Percentiles rank a stretch among this genome's conserved stretches.
Evolutionary conservation across 257 asterid genomes (phyloP).

Genomic region (Fraxinus cuspidata): DNA sequence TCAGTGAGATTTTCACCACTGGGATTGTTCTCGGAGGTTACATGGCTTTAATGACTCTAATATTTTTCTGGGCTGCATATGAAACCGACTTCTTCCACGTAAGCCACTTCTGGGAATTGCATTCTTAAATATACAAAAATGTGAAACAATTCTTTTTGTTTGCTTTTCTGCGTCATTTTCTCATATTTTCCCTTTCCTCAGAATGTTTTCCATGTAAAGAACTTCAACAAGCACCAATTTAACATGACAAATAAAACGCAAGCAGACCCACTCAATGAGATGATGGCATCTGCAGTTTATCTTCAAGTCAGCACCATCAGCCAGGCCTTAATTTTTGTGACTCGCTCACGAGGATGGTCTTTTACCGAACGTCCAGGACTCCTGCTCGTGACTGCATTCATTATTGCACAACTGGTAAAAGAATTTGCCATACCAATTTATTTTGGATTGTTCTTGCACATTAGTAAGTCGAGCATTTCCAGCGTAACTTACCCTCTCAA

Average conservation of each 20-base stretch:
- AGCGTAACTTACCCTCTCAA: background rate
- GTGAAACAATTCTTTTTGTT: background rate
- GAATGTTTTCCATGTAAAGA: conserved; percentile 41
- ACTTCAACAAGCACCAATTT: conserved; percentile 36
- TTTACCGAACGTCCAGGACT: conserved; percentile 48
- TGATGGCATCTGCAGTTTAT: conserved; percentile 57
- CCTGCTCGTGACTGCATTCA: conserved; percentile 44
- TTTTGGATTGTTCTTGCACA: background rate
- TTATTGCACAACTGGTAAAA: conserved; percentile 53
- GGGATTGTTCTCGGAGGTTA: conserved; percentile 44
- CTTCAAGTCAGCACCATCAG: conserved; percentile 69
- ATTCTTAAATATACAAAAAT: background rate
- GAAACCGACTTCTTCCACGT: conserved; percentile 54
- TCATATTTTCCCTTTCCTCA: conserved; percentile 15
- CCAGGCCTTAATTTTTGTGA: conserved; percentile 56
- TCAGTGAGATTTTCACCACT: conserved; percentile 41
- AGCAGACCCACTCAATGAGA: conserved; percentile 42
- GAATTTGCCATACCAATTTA: background rate
- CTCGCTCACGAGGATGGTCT: conserved; percentile 57
- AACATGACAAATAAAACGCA: conserved; percentile 33
- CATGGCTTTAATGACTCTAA: conserved; percentile 45
- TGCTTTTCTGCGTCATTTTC: background rate
- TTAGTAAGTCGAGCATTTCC: background rate
- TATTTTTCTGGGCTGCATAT: conserved; percentile 54
- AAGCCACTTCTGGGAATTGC: conserved; percentile 9